phyloP scores from a whole-genome alignment of 768 basidiomycete species.

The Mycena polygramma region DNA sequence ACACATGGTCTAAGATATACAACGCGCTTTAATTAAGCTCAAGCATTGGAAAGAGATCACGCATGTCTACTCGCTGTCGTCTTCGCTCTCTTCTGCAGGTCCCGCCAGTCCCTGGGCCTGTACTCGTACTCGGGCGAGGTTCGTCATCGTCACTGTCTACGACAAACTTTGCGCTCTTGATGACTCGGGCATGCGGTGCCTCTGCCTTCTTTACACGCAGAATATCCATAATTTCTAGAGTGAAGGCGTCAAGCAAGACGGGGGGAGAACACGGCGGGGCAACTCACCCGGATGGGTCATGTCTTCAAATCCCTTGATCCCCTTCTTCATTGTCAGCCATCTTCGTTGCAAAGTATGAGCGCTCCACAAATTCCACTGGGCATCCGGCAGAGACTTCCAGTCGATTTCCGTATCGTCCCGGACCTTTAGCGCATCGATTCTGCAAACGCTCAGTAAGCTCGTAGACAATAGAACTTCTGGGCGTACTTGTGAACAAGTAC shows the following conservation, averaged over 20 bases:
- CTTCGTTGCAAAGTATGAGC: slow-evolving; percentile 83
- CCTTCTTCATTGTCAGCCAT: slow-evolving; percentile 84
- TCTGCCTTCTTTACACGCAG: slow-evolving; percentile 80
- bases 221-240: slow-evolving; percentile 85
- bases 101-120: slow-evolving; percentile 44
- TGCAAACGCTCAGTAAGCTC: slow-evolving; percentile 45
- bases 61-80: slow-evolving; percentile 32
- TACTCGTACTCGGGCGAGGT: slow-evolving; percentile 48
- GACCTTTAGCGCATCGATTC: slow-evolving; percentile 81
- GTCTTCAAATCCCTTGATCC: slow-evolving; percentile 82
- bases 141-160: slow-evolving; percentile 25
- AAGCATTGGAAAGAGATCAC: not conserved
- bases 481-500: slow-evolving; percentile 86
- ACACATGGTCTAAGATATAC: slow-evolving; percentile 8
- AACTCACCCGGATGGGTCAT: slow-evolving; percentile 82
- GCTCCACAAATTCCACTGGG: slow-evolving; percentile 88
- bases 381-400: slow-evolving; percentile 83
- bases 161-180: slow-evolving; percentile 33
- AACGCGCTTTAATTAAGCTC: not conserved
- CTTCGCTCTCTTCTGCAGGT: slow-evolving; percentile 27
- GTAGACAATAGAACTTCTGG: too few relatives aligned
- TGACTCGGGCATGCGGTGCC: slow-evolving; percentile 59
- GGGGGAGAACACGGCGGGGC: slow-evolving; percentile 3
- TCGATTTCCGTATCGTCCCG: slow-evolving; percentile 87
- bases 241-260: slow-evolving; percentile 15